A percentile compares a stretch with the other conserved stretches of the same genome.
phyloP scores from a whole-genome alignment of 371 early-diverging fungal species.

The Zychaea mexicana region DNA sequence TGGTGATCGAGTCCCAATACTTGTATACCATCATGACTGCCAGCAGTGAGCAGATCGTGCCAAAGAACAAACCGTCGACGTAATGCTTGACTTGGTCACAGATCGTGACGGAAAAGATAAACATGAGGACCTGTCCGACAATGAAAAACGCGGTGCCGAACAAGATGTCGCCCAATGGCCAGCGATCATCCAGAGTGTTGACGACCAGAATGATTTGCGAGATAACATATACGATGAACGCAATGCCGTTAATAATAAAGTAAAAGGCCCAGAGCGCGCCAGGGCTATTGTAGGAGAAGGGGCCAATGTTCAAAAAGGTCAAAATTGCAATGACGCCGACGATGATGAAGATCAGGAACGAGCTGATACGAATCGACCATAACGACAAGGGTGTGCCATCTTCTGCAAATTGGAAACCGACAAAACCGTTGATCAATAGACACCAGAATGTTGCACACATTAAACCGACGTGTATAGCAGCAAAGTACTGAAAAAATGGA shows the following conservation, averaged over 20 bases:
- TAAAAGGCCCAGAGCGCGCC: constrained; percentile 78
- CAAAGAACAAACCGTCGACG: constrained; percentile 93
- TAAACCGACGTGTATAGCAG: constrained; percentile 76
- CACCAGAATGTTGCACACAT: constrained; percentile 84
- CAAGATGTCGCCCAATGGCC: constrained; percentile 92
- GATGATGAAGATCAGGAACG: constrained; percentile 71
- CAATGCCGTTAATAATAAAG: constrained; percentile 81
- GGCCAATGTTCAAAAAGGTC: constrained; percentile 70
- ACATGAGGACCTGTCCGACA: constrained; percentile 77
- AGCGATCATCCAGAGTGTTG: constrained; percentile 90
- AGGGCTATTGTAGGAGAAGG: constrained; percentile 62
- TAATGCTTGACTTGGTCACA: constrained; percentile 90
- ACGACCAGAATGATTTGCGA: constrained; percentile 87
- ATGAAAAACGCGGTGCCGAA: constrained; percentile 83
- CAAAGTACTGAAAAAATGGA: constrained; percentile 64
- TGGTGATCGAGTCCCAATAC: constrained; percentile 96
- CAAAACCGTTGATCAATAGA: constrained; percentile 88
- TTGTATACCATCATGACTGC: constrained; percentile 98
- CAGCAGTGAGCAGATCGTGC: constrained; percentile 82
- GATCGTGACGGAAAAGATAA: constrained; percentile 69
- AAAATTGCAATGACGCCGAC: constrained; percentile 76
- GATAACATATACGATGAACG: constrained; percentile 80
- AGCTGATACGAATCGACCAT: constrained; percentile 84
- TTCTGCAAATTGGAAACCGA: constrained; percentile 93
- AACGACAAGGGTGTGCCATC: constrained; percentile 87